Base-by-base conservation (phyloP, 371 early-diverging fungal genomes). In the Mortierella sp. region DNA sequence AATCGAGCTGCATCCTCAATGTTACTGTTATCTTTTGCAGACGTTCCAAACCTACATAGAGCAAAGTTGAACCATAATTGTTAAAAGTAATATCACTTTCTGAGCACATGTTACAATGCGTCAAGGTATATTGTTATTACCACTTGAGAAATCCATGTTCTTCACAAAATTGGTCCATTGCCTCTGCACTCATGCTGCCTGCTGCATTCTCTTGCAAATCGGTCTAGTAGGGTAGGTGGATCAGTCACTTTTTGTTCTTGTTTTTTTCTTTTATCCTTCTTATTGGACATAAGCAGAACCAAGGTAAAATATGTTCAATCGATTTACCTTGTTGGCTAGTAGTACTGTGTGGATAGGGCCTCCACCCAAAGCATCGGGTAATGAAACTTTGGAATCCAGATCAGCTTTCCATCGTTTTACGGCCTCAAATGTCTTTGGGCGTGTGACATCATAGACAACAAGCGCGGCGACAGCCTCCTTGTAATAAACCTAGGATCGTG, bases 381-480 rank as follows among this genome's bases (percentile, higher is more conserved):
- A 75, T 32, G 85, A 75, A 20, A 92, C 90, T 75, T 92, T 92
- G 5, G 85, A 73, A 78, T 92, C 92, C 47, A 92, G 81, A 77
- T 92, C 92, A 8, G 87, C 78, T 64, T 92, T 92, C 96, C 96
- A 95, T 68, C 88, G 90, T 37, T 88, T 86, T 1, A 94, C 92
- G n/a, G 86, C 89, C 73, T 91, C 90, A 85, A 94, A 92, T 54
- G 93, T 93, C 40, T 89, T 86, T 66, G 87, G 88, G 32, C 92
- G 88, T 24, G 92, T 93, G 12, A 94, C 85, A 83, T 95, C 96
- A 72, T 92, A 95, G 0, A 94, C 94, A 4, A 94, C 89, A 59
- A 95, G 80, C 18, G 94, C 94, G 16, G 91, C 94, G 0, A 93
- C 85, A 4, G 96, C 94, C 58, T 92, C 95, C 61, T 94, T 90